These are phyloP conservation scores for Ananas comosus DNA, from an alignment of 176 grass and related monocot species.

Conservation along the genomic window DNA sequence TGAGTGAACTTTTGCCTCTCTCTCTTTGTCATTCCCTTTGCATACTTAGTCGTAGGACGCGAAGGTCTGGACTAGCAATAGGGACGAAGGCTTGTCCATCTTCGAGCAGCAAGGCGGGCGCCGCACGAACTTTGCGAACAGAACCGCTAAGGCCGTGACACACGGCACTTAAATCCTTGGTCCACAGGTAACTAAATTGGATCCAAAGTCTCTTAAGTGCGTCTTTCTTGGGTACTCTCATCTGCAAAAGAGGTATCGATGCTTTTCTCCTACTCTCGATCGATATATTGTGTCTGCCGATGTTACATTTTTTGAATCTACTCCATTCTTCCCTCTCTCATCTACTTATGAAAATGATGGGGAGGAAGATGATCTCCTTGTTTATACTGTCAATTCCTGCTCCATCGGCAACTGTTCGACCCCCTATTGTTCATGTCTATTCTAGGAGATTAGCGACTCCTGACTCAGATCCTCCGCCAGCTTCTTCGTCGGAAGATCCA, in stretches of 20 bases:
- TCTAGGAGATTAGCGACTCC: background rate
- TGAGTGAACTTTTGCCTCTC: too few species aligned
- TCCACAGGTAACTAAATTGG: background rate
- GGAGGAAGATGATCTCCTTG: too few species aligned
- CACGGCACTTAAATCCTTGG: too few species aligned
- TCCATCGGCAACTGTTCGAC: background rate
- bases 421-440: background rate
- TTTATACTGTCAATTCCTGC: background rate
- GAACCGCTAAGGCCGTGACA: too few species aligned
- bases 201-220: too few species aligned
- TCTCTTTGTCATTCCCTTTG: too few species aligned
- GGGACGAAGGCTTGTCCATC: too few species aligned
- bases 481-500: background rate
- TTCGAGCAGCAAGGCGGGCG: too few species aligned
- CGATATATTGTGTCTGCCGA: background rate
- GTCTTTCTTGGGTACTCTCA: background rate
- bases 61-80: too few species aligned
- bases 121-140: too few species aligned
- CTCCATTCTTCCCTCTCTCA: background rate
- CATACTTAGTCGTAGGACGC: too few species aligned
- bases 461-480: background rate
- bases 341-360: background rate
- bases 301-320: conserved; percentile 5
- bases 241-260: background rate
- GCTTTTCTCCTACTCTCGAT: background rate